These are phyloP conservation scores for Pseudocercospora cruenta DNA, from an alignment of 2,329 filamentous ascomycete species.

Conservation along the genomic window DNA sequence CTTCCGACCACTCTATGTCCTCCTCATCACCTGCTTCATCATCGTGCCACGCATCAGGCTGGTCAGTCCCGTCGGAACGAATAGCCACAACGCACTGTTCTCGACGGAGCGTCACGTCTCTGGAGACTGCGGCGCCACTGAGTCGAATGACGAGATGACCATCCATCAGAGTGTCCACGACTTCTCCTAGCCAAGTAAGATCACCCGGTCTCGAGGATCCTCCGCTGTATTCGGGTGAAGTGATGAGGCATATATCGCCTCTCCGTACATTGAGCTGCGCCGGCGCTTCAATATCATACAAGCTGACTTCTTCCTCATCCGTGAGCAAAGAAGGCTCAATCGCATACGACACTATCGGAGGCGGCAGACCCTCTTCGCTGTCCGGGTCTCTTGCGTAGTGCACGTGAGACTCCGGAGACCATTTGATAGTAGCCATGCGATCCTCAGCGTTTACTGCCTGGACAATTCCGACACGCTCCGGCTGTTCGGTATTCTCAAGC, in stretches of 20 bases:
- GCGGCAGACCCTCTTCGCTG: conserved; percentile 44
- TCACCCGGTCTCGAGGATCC: conserved; percentile 9
- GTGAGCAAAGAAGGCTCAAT: conserved; percentile 20
- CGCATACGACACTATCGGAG: conserved; percentile 25
- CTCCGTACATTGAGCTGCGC: conserved; percentile 53
- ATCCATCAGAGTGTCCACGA: conserved; percentile 58
- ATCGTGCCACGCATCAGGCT: conserved; percentile 29
- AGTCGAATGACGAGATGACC: conserved; percentile 59
- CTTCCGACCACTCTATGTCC: conserved; percentile 35
- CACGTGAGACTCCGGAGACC: conserved; percentile 59
- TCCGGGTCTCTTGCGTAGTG: conserved; percentile 58
- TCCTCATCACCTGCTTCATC: conserved; percentile 44
- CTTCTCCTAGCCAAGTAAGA: conserved; percentile 60
- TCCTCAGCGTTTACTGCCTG: conserved; percentile 60
- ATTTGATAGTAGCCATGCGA: conserved; percentile 59
- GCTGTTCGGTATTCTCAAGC: conserved; percentile 34
- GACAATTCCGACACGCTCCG: conserved; percentile 59
- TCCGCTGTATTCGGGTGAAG: conserved; percentile 6
- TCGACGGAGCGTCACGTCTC: conserved; percentile 54
- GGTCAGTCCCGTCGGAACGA: conserved; percentile 39
- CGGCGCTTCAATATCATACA: conserved; percentile 61
- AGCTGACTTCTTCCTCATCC: conserved; percentile 55
- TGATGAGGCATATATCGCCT: conserved; percentile 58
- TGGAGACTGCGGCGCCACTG: conserved; percentile 52
- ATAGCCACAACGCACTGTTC: conserved; percentile 56